Evolutionary conservation across 176 grass and related monocot genomes (phyloP).

Genomic region (Ensete glaucum): DNA sequence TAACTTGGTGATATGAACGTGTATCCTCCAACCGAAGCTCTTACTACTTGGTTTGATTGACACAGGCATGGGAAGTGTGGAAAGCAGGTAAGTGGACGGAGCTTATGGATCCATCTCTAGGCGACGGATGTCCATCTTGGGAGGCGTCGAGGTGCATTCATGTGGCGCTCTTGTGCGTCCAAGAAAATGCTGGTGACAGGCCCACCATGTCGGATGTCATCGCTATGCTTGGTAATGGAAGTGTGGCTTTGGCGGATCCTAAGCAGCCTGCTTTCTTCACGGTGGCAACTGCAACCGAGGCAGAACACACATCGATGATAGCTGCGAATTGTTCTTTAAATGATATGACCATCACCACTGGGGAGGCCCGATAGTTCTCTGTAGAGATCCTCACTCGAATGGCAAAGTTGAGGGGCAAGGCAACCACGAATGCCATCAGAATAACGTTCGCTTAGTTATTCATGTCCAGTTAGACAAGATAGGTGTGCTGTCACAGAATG

Average conservation of each 20-base stretch:
- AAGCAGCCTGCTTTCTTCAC: conserved; percentile 43
- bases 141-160: conserved; percentile 30
- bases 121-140: conserved; percentile 14
- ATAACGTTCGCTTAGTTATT: no score
- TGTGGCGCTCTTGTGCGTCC: conserved; percentile 33
- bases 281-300: conserved; percentile 11
- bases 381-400: neutral
- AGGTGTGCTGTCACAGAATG: no score
- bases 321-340: conserved; percentile 28
- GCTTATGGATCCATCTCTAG: conserved; percentile 32
- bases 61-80: conserved; percentile 55
- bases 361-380: neutral
- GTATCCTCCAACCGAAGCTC: neutral
- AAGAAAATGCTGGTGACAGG: conserved; percentile 34
- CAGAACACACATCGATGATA: neutral
- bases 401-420: neutral
- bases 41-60: neutral
- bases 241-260: conserved; percentile 13
- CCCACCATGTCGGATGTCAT: conserved; percentile 29
- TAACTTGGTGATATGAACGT: neutral
- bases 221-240: conserved; percentile 32
- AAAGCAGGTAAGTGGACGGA: conserved; percentile 33
- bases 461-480: no score
- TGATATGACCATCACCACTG: conserved; percentile 24
- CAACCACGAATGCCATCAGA: conserved; percentile 4